phyloP scores from a whole-genome alignment of 1,284 basidiomycete genomes.

The Ceratobasidium papillatum region DNA sequence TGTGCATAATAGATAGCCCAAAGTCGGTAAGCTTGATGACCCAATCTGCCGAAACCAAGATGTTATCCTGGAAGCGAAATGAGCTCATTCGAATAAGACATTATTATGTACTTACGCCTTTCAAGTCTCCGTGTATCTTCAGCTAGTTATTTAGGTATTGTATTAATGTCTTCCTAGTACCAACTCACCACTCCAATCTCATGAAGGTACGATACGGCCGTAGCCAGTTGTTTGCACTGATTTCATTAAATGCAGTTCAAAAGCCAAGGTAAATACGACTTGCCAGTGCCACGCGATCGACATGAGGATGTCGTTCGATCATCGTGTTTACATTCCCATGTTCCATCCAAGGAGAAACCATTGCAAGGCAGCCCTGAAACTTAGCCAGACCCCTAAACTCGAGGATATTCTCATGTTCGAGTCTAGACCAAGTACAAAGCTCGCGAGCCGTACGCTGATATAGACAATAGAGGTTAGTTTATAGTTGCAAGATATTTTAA shows the following conservation, averaged over 20 bases:
- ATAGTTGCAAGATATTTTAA: too few relatives aligned
- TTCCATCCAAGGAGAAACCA: slow-evolving; percentile 30
- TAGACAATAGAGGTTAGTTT: too few relatives aligned
- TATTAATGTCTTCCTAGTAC: too few relatives aligned
- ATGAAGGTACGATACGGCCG: slow-evolving; percentile 13
- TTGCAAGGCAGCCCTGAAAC: not conserved
- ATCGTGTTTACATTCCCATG: not conserved
- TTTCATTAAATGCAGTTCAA: too few relatives aligned
- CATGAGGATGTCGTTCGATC: not conserved
- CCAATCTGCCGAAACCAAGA: slow-evolving; percentile 6
- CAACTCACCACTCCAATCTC: slow-evolving; percentile 16
- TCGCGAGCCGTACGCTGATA: slow-evolving; percentile 12
- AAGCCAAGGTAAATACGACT: not conserved
- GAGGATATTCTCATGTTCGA: not conserved
- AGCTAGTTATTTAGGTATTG: too few relatives aligned
- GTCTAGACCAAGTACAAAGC: slow-evolving; percentile 13
- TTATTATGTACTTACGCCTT: slow-evolving; percentile 1
- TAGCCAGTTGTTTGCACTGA: slow-evolving; percentile 1
- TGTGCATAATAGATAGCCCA: slow-evolving; percentile 5
- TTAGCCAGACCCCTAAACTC: not conserved
- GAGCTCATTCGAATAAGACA: not conserved
- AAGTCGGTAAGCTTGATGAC: slow-evolving; percentile 21
- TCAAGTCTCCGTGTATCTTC: slow-evolving; percentile 23
- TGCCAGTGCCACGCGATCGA: not conserved
- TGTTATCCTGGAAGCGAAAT: not conserved